phyloP scores from a whole-genome alignment of 192 early-diverging fungal genomes.

The Chytriomyces confervae region DNA sequence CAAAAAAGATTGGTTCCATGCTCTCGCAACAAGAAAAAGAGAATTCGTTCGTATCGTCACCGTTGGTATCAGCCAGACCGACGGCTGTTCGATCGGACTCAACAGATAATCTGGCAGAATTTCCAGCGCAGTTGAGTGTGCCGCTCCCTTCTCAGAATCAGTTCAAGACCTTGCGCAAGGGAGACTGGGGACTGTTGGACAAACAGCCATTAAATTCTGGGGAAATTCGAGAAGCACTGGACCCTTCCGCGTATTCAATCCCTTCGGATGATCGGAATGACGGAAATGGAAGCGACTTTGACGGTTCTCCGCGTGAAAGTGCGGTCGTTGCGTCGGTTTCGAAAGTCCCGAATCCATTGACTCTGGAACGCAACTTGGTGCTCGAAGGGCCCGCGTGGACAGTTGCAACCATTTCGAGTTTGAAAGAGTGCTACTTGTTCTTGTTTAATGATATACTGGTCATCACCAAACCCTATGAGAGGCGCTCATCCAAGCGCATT shows the following conservation, averaged over 20 bases:
- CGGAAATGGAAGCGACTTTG: too few relatives aligned
- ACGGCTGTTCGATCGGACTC: neutral
- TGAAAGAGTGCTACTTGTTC: conserved; percentile 32
- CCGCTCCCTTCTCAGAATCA: neutral
- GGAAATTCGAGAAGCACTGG: too few relatives aligned
- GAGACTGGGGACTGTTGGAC: neutral
- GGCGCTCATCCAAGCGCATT: conserved; percentile 19
- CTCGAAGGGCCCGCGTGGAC: conserved; percentile 28
- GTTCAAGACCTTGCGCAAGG: neutral
- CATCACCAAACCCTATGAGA: conserved; percentile 29
- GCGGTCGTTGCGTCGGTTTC: neutral
- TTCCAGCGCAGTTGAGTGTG: neutral
- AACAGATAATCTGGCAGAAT: neutral
- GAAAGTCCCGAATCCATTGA: neutral
- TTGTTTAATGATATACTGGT: conserved; percentile 20
- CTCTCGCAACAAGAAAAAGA: neutral
- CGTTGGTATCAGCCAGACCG: neutral
- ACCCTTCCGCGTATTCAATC: too few relatives aligned
- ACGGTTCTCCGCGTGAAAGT: too few relatives aligned
- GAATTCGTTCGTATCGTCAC: neutral
- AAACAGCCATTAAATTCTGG: too few relatives aligned
- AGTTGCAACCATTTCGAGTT: conserved; percentile 15
- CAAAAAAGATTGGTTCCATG: conserved; percentile 2
- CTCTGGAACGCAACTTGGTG: neutral
- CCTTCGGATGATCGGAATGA: too few relatives aligned